A percentile compares a stretch with the other conserved stretches of the same genome.
Evolutionary conservation across 176 grass and related monocot species (phyloP).

Genomic region (Oryza coarctata): DNA sequence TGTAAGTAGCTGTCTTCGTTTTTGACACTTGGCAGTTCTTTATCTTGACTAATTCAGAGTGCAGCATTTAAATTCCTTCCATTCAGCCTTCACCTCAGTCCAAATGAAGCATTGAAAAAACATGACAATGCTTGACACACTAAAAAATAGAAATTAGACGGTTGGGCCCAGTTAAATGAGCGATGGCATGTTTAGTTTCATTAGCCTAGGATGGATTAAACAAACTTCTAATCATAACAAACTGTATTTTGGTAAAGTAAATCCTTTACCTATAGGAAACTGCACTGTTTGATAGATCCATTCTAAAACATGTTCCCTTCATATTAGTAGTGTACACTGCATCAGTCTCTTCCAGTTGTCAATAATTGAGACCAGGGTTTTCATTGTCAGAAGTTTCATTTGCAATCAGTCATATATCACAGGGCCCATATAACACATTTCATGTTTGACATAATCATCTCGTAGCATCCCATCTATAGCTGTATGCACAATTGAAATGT

Average conservation of each 20-base stretch:
- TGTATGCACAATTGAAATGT: no score
- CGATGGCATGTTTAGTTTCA: not conserved
- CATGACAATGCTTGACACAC: not conserved
- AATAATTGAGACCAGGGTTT: not conserved
- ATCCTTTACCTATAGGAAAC: not conserved
- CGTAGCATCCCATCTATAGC: not conserved
- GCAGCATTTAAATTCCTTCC: not conserved
- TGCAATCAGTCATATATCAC: conserved; percentile 1
- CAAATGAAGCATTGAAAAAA: not conserved
- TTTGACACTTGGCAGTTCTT: not conserved
- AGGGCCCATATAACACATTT: not conserved
- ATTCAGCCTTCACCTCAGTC: not conserved
- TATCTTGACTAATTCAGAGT: not conserved
- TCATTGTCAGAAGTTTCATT: conserved; percentile 1
- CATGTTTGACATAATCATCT: not conserved
- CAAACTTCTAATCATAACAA: conserved; percentile 17
- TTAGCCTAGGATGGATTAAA: not conserved
- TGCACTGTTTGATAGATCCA: not conserved
- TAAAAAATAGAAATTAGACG: not conserved
- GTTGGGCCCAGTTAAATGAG: not conserved
- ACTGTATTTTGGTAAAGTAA: not conserved
- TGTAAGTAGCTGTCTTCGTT: not conserved
- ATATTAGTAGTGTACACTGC: not conserved
- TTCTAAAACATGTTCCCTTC: not conserved
- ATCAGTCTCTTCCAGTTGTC: not conserved